These are phyloP conservation scores for Boletus fagicola DNA, from an alignment of 768 basidiomycete species.

Conservation along the genomic window DNA sequence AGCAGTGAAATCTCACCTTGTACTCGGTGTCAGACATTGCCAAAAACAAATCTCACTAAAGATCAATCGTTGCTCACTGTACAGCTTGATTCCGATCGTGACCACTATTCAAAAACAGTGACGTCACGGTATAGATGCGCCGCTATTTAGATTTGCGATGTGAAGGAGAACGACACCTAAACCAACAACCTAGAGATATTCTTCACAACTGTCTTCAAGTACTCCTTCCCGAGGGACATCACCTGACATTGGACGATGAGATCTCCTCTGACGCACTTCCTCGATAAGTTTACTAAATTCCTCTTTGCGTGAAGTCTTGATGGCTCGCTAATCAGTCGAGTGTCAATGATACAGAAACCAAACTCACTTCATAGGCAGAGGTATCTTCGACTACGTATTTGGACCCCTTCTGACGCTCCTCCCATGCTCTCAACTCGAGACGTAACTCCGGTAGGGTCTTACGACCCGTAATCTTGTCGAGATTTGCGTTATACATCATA, in stretches of 20 bases:
- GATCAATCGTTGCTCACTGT: neutral
- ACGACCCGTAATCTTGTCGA: slow-evolving; percentile 54
- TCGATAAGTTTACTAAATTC: slow-evolving; percentile 37
- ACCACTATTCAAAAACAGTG: neutral
- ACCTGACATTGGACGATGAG: slow-evolving; percentile 17
- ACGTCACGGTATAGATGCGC: neutral
- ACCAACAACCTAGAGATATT: slow-evolving; percentile 14
- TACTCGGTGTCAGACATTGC: neutral
- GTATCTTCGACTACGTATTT: slow-evolving; percentile 38
- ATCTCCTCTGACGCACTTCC: slow-evolving; percentile 36
- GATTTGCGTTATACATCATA: slow-evolving; percentile 66
- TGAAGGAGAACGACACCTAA: neutral
- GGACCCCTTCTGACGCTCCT: slow-evolving; percentile 44
- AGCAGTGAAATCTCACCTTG: neutral
- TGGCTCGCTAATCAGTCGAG: neutral
- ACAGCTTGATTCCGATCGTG: neutral
- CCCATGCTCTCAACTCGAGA: slow-evolving; percentile 57
- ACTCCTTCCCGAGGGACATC: slow-evolving; percentile 20
- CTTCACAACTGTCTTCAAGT: slow-evolving; percentile 39
- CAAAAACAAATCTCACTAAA: slow-evolving; percentile 11
- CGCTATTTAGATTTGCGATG: neutral
- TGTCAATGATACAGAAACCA: neutral
- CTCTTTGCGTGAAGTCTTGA: slow-evolving; percentile 26
- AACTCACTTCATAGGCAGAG: slow-evolving; percentile 40
- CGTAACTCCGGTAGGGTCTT: slow-evolving; percentile 48